These are phyloP conservation scores for Boletus semigastroideus DNA, from an alignment of 1,284 basidiomycete species.

Conservation along the genomic window DNA sequence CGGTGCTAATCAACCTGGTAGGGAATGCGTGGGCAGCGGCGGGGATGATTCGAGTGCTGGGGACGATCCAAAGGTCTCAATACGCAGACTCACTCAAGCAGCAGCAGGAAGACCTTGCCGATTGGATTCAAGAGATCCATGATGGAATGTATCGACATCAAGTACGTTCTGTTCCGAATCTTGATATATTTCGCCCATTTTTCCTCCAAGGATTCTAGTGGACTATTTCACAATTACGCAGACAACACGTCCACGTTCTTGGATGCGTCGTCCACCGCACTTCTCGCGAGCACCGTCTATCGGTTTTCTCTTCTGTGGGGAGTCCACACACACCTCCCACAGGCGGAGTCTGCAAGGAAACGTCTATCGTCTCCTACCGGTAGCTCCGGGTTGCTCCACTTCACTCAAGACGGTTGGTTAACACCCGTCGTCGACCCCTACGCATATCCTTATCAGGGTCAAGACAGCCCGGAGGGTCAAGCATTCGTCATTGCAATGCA, in stretches of 20 bases:
- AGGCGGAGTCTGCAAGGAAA: constrained; percentile 57
- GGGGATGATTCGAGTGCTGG: constrained; percentile 82
- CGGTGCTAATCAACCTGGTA: constrained; percentile 22
- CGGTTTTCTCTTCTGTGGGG: constrained; percentile 56
- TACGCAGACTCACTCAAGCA: constrained; percentile 48
- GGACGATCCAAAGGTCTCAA: constrained; percentile 66
- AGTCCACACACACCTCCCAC: constrained; percentile 49
- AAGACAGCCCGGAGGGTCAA: constrained; percentile 56
- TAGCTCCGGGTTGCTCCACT: constrained; percentile 27
- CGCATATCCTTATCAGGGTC: constrained; percentile 47
- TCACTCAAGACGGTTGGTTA: constrained; percentile 60
- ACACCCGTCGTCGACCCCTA: constrained; percentile 72
- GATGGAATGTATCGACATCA: constrained; percentile 63
- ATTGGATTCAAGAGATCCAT: constrained; percentile 76
- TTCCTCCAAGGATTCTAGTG: constrained; percentile 43
- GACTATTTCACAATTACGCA: constrained; percentile 78
- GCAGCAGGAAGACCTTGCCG: constrained; percentile 59
- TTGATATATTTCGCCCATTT: neutral
- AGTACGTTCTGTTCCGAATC: constrained; percentile 29
- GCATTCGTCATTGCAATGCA: constrained; percentile 75
- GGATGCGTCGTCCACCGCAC: constrained; percentile 73
- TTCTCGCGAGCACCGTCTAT: constrained; percentile 79
- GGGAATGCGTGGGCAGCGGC: constrained; percentile 87
- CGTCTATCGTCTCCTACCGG: constrained; percentile 42
- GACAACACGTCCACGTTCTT: constrained; percentile 62